Evolutionary conservation across 169 alveolate genomes (phyloP), one percentile per base, ranked within the genome.

Genomic region (Babesia bigemina): DNA sequence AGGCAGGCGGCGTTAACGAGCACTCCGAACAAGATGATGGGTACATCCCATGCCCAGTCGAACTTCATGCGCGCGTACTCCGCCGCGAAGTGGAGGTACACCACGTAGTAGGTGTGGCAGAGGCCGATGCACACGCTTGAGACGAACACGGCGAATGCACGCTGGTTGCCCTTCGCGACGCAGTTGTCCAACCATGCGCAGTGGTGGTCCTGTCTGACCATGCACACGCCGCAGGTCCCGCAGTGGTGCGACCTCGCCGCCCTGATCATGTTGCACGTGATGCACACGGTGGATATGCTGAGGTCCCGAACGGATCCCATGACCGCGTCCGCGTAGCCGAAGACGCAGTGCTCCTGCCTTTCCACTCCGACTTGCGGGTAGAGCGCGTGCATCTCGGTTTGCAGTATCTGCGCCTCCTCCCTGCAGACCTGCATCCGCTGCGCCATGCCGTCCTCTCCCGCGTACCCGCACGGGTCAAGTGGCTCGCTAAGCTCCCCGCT

Each of bases 141-240:
- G 63, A 79, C 53, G 70, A 87, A 90, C 45, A 90, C 48, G 65
- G 67, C 83, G 77, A 91, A 92, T 42, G 91, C 67, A 36, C 92
- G 56, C 59, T 86, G 92, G 70, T 92, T 92, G 47, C 86, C 86
- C 52, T 63, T 66, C 42, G 96, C 99, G 29, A 97, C 91, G 85
- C 99, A 97, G 82, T 95, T 97, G 84, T 95, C 97, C 28, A 97
- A 94, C 99, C 99, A 97, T 36, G 94, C 96, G 69, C 99, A 96
- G 86, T 96, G 99, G 70, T 96, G 99, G 73, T 96, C 99, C 94
- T 88, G 94, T 33, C 85, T 92, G 93, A 84, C 66, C 61, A 92
- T 55, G 67, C 96, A 92, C 26, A 75, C 92, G 55, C 86, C 93
- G 79, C 96, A 92, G 22, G 77, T 88, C 14, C 93, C 92, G 63